Evolutionary conservation across 768 basidiomycete species (phyloP).

Genomic region (Boletus reticulatus): DNA sequence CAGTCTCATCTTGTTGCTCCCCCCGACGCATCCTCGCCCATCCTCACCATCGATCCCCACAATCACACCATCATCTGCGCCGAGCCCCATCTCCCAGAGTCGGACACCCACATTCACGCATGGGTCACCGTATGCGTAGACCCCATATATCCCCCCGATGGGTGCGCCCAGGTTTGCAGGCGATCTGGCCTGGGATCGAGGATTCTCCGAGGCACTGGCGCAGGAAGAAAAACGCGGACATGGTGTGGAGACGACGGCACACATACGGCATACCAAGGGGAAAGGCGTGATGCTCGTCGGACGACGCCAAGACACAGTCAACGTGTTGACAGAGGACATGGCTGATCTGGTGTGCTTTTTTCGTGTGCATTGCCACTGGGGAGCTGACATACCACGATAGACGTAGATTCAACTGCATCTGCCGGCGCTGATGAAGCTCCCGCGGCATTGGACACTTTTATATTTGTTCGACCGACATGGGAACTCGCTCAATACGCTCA

Average conservation of each 20-base stretch:
- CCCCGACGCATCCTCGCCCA: conserved; percentile 19
- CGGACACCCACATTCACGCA: conserved; percentile 33
- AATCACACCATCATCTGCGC: conserved; percentile 9
- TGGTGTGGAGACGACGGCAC: conserved; percentile 12
- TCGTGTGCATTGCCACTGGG: no score
- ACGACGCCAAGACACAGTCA: conserved; percentile 50
- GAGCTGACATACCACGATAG: no score
- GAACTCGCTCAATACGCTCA: conserved; percentile 87
- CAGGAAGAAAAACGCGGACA: conserved; percentile 39
- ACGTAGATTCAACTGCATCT: conserved; percentile 66
- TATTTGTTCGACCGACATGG: conserved; percentile 96
- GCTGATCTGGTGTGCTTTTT: conserved; percentile 56
- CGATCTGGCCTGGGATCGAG: conserved; percentile 66
- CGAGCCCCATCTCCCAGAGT: conserved; percentile 11
- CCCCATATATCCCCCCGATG: conserved; percentile 44
- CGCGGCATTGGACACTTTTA: conserved; percentile 70
- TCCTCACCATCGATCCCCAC: conserved; percentile 1
- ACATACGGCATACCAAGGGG: not conserved
- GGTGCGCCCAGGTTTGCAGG: conserved; percentile 82
- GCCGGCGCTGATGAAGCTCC: conserved; percentile 70
- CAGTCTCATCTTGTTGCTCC: conserved; percentile 49
- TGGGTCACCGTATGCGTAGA: conserved; percentile 50
- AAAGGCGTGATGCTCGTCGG: conserved; percentile 49
- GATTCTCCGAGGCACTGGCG: conserved; percentile 50
- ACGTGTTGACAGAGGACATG: conserved; percentile 50